Percentiles rank a stretch among this genome's conserved stretches.
Evolutionary conservation across 768 basidiomycete species (phyloP).

Genomic region (Kwoniella dejecticola): DNA sequence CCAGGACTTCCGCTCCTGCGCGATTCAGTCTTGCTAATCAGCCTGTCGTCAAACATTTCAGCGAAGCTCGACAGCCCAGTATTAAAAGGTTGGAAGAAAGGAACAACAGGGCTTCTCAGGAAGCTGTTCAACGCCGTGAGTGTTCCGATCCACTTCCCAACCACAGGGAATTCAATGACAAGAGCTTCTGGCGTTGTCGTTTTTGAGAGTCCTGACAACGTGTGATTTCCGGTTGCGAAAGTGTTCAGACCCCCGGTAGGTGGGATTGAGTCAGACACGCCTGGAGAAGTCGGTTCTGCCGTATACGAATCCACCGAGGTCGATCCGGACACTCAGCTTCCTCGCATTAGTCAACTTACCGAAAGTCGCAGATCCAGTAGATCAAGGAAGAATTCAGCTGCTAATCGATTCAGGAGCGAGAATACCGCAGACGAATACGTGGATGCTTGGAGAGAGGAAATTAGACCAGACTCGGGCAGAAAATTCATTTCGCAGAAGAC

Average conservation of each 20-base stretch:
- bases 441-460: not conserved
- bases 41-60: not conserved
- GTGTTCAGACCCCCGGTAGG: not conserved
- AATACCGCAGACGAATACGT: not conserved
- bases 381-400: not conserved
- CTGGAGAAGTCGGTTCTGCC: not conserved
- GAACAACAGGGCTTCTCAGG: not conserved
- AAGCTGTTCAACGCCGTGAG: not conserved
- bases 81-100: not conserved
- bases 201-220: no score
- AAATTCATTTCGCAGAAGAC: not conserved
- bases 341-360: not conserved
- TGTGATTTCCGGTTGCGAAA: no score
- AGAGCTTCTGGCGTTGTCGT: no score
- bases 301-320: slow-evolving; percentile 2
- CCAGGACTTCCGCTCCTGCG: not conserved
- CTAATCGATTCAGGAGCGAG: not conserved
- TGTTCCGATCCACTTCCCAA: not conserved
- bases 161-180: not conserved
- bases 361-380: no score
- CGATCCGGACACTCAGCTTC: not conserved
- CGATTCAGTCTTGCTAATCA: not conserved
- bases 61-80: slow-evolving; percentile 2
- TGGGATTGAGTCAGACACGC: not conserved
- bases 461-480: not conserved